phyloP scores from a whole-genome alignment of 306 rosid species.

The Casuarina equisetifolia region DNA sequence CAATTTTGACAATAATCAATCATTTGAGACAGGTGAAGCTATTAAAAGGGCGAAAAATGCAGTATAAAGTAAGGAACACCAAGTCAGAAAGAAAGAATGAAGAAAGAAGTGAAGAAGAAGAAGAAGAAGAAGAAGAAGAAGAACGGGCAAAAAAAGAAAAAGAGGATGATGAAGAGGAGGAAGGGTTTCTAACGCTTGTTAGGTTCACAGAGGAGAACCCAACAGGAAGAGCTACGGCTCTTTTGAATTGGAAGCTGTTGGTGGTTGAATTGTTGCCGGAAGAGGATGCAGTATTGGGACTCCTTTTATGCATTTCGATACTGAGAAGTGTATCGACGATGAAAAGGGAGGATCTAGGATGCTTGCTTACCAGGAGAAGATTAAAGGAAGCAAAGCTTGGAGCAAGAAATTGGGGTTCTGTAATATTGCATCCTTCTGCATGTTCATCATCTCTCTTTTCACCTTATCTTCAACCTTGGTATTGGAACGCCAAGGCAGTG shows the following conservation, averaged over 20 bases:
- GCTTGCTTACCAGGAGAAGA: constrained; percentile 73
- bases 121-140: constrained; percentile 26
- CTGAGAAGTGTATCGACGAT: constrained; percentile 74
- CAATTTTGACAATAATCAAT: constrained; percentile 11
- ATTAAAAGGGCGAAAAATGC: constrained; percentile 75
- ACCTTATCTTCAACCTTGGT: constrained; percentile 80
- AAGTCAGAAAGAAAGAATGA: constrained; percentile 32
- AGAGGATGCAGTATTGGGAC: constrained; percentile 76
- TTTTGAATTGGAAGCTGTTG: constrained; percentile 79
- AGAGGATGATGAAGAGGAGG: constrained; percentile 51
- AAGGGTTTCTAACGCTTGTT: constrained; percentile 64
- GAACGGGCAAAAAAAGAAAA: constrained; percentile 12
- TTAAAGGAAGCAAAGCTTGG: constrained; percentile 62
- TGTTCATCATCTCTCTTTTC: constrained; percentile 42
- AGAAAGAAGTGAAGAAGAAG: constrained; percentile 19
- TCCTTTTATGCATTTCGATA: constrained; percentile 73
- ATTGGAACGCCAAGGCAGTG: constrained; percentile 55
- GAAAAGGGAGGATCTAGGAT: constrained; percentile 72
- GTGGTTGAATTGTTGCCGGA: constrained; percentile 73
- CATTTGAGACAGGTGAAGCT: constrained; percentile 61
- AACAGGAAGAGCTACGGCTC: constrained; percentile 74
- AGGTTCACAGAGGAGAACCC: constrained; percentile 72
- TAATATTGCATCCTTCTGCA: constrained; percentile 63
- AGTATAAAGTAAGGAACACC: constrained; percentile 44
- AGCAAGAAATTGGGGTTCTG: constrained; percentile 82